Evolutionary conservation across 139 green algal genomes (phyloP).

Genomic region (Mesotaenium endlicherianum): DNA sequence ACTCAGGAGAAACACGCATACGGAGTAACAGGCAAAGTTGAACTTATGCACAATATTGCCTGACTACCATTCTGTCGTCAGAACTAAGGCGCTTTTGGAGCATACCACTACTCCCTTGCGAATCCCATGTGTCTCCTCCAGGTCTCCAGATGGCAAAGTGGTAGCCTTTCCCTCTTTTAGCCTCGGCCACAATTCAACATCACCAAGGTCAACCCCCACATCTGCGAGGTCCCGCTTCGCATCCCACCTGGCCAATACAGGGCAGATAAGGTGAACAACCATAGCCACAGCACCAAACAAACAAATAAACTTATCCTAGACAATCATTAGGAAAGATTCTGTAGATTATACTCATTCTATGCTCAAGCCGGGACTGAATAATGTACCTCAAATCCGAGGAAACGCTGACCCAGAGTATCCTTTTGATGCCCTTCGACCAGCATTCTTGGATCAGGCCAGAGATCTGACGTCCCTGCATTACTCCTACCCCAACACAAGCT

Average conservation of each 20-base stretch:
- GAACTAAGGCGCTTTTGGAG: too few species aligned
- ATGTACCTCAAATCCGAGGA: not conserved
- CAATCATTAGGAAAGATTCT: not conserved
- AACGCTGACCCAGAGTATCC: constrained; percentile 68
- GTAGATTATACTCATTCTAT: too few species aligned
- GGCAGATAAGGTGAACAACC: not conserved
- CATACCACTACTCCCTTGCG: too few species aligned
- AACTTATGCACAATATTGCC: too few species aligned
- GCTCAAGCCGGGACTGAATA: not conserved
- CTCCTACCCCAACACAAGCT: too few species aligned
- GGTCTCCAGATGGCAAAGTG: too few species aligned
- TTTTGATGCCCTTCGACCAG: constrained; percentile 50
- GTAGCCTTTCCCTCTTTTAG: too few species aligned
- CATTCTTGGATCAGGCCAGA: constrained; percentile 63
- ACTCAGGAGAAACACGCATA: too few species aligned
- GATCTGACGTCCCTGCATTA: constrained; percentile 65
- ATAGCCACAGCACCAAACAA: not conserved
- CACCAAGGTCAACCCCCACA: constrained; percentile 58
- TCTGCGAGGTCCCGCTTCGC: constrained; percentile 68
- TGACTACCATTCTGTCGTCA: too few species aligned
- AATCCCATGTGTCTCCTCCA: too few species aligned
- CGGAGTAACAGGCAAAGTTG: too few species aligned
- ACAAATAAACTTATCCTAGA: not conserved
- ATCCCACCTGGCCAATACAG: constrained; percentile 51
- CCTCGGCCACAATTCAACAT: too few species aligned